Conservation (phyloP, 2,329 filamentous ascomycete genomes). For the Nemania bipapillata region DNA sequence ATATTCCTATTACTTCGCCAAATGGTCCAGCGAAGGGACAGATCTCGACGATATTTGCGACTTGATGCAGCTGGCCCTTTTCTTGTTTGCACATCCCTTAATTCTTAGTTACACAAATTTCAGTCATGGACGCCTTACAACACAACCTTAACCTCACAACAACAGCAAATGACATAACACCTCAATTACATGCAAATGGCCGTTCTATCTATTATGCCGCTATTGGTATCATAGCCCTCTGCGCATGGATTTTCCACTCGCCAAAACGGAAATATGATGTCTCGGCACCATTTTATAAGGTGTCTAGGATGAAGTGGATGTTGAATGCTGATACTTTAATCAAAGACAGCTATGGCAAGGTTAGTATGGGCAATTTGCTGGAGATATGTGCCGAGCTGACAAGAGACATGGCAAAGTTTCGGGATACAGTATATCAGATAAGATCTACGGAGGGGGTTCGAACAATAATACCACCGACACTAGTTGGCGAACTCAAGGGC, state of each 20-base stretch:
- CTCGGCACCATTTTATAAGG: constrained; percentile 60
- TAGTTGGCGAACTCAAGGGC: constrained; percentile 60
- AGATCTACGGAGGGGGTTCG: constrained; percentile 63
- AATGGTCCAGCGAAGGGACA: constrained; percentile 4
- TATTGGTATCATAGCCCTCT: constrained; percentile 53
- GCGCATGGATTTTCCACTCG: constrained; percentile 55
- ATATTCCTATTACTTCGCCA: background rate
- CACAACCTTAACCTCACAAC: constrained; percentile 41
- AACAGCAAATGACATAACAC: constrained; percentile 41
- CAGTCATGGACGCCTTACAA: constrained; percentile 41
- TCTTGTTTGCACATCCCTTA: constrained; percentile 10
- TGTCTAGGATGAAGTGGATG: constrained; percentile 62
- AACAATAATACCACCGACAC: constrained; percentile 59
- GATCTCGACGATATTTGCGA: background rate
- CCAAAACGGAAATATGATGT: constrained; percentile 49
- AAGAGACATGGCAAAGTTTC: constrained; percentile 54
- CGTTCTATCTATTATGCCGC: constrained; percentile 57
- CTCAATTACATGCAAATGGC: constrained; percentile 45
- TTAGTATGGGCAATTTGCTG: constrained; percentile 38
- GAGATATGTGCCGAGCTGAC: background rate
- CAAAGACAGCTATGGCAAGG: constrained; percentile 62
- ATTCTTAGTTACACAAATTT: constrained; percentile 32
- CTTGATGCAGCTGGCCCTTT: constrained; percentile 13
- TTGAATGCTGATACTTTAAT: constrained; percentile 61
- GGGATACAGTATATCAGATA: constrained; percentile 62